phyloP scores from a whole-genome alignment of 2,329 filamentous ascomycete species.

The Calonectria henricotiae region DNA sequence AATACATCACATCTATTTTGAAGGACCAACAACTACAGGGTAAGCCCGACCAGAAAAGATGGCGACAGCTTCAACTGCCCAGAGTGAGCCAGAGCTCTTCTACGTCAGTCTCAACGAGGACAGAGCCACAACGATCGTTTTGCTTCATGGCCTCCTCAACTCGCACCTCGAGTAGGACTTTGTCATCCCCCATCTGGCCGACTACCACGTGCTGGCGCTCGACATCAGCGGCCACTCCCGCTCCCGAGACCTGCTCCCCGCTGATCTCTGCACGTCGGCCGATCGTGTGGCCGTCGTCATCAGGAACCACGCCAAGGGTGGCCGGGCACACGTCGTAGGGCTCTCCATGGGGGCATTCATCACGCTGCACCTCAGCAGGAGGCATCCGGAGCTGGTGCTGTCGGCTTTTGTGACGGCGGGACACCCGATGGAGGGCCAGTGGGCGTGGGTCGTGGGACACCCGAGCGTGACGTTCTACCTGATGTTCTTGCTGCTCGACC shows the following conservation, averaged over 20 bases:
- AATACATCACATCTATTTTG: background rate
- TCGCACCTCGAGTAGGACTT: conserved; percentile 57
- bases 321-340: conserved; percentile 60
- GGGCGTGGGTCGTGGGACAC: conserved; percentile 49
- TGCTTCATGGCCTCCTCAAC: conserved; percentile 56
- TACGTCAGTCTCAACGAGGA: conserved; percentile 53
- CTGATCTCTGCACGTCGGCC: conserved; percentile 54
- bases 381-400: conserved; percentile 57
- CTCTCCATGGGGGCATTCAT: conserved; percentile 62
- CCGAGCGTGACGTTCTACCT: conserved; percentile 53
- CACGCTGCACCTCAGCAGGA: conserved; percentile 53
- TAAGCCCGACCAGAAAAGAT: conserved; percentile 16
- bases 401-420: conserved; percentile 58
- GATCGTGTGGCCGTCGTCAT: conserved; percentile 58
- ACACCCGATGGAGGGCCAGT: conserved; percentile 52
- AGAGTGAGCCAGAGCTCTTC: conserved; percentile 47
- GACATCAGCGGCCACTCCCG: conserved; percentile 61
- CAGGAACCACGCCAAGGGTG: conserved; percentile 55
- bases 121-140: conserved; percentile 52
- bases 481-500: conserved; percentile 48
- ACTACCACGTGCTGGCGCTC: conserved; percentile 60
- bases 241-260: conserved; percentile 55
- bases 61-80: conserved; percentile 4
- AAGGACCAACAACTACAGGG: background rate
- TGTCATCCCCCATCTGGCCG: conserved; percentile 56